Base-by-base conservation (phyloP, 208 protist species). In the Leishmania amazonensis region DNA sequence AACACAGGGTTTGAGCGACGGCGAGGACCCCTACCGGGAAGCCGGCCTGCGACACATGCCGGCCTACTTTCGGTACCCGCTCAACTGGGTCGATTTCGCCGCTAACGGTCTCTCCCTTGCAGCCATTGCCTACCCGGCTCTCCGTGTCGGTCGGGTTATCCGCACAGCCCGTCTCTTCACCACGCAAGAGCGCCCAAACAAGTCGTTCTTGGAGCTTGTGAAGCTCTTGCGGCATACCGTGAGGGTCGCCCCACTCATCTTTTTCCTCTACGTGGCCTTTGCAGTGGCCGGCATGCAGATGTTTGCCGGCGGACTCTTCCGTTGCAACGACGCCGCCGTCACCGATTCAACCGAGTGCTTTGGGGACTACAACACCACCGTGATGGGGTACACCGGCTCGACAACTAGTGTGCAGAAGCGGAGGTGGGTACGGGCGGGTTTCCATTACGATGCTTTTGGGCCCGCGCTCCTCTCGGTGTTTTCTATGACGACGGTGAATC, bases 391-490 rank as follows among this genome's bases (percentile, higher is more conserved):
- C 58, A 77, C 47, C 75, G 67, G 24, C 47, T 40, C 53, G 62
- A 81, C 51, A 3, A 72, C 53, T 0, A 57, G 70, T 67, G 47
- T 65, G 67, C 49, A 19, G 28, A 58, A 84, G 40, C 83, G 74
- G 28, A 57, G 35, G 35, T 92, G 85, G 88, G 64, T 73, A 38
- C 72, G 62, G 13, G 40, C 71, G 3, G 65, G 65, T 7, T 90
- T 90, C 70, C 80, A 83, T 75, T 95, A 91, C 71, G 87, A 95
- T 62, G 80, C 92, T 73, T 89, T 97, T 76, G 91, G 86, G 0
- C 73, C 84, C 0, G 85, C 89, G 17, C 75, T 96, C 40, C 80
- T 97, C 38, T 89, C 90, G 2, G 84, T 96, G 19, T 89, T 96
- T 80, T 81, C 74, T 9, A n/a, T 94, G 35, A 80, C 83, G 3